phyloP scores from a whole-genome alignment of 768 basidiomycete genomes.

The Mycena amicta region DNA sequence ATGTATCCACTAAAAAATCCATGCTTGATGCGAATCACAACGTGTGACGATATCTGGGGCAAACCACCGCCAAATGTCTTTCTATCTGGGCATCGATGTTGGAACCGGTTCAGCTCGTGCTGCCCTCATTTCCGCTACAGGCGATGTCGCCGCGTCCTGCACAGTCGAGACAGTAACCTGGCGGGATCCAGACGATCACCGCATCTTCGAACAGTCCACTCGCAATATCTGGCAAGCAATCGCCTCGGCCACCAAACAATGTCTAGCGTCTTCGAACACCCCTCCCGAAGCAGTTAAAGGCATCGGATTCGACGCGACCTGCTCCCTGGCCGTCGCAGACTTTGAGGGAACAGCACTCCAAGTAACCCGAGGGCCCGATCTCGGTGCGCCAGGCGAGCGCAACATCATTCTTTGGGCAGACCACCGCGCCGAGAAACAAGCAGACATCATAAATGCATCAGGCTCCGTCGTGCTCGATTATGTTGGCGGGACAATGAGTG shows the following conservation, averaged over 20 bases:
- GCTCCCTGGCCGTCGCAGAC: constrained; percentile 88
- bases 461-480: constrained; percentile 88
- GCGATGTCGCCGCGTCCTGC: constrained; percentile 75
- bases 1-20: constrained; percentile 36
- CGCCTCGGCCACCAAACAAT: constrained; percentile 59
- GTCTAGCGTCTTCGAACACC: constrained; percentile 60
- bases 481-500: constrained; percentile 96
- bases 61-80: constrained; percentile 45
- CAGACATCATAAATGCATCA: constrained; percentile 84
- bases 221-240: constrained; percentile 83
- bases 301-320: constrained; percentile 94
- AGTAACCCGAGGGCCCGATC: constrained; percentile 67
- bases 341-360: constrained; percentile 70
- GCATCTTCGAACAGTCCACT: constrained; percentile 97
- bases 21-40: constrained; percentile 30
- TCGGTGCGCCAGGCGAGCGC: constrained; percentile 71
- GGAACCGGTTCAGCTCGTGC: constrained; percentile 95
- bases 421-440: constrained; percentile 91
- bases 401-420: constrained; percentile 97
- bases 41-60: no score
- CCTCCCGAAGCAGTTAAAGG: constrained; percentile 73
- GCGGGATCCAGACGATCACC: constrained; percentile 81
- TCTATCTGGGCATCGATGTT: constrained; percentile 80
- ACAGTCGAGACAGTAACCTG: constrained; percentile 84
- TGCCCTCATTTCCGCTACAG: constrained; percentile 69